Percentiles rank a stretch among this genome's conserved stretches.
Evolutionary conservation across 441 rosid genomes (phyloP).

Genomic region (Adansonia madagascariensis): DNA sequence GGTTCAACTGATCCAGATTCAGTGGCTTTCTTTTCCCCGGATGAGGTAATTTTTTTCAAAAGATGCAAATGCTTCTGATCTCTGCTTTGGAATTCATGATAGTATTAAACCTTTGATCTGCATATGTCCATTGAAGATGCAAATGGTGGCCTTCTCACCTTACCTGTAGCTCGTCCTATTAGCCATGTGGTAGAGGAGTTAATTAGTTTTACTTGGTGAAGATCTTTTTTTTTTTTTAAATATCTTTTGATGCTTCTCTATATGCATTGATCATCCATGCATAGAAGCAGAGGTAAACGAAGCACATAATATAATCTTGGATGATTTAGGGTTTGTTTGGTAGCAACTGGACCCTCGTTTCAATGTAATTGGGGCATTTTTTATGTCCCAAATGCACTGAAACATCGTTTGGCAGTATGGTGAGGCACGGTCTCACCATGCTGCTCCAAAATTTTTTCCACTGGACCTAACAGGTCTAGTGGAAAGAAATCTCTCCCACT

Average conservation of each 20-base stretch:
- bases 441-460: too few species aligned
- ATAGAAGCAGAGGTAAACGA: background rate
- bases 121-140: background rate
- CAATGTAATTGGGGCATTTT: too few species aligned
- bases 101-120: slow-evolving; percentile 1
- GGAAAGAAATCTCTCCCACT: too few species aligned
- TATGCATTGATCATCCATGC: background rate
- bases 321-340: too few species aligned
- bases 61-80: slow-evolving; percentile 14
- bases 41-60: slow-evolving; percentile 65
- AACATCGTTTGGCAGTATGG: too few species aligned
- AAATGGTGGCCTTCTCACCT: background rate
- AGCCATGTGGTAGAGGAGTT: slow-evolving; percentile 8
- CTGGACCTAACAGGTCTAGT: too few species aligned
- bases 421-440: too few species aligned
- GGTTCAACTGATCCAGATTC: slow-evolving; percentile 92
- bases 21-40: slow-evolving; percentile 91
- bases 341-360: too few species aligned
- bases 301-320: background rate
- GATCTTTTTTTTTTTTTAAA: background rate
- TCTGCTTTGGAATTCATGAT: background rate
- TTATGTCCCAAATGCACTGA: too few species aligned
- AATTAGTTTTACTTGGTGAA: background rate
- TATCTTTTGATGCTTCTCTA: background rate
- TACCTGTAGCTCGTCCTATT: background rate